Percentiles rank a stretch among this genome's conserved stretches.
Evolutionary conservation across 768 basidiomycete species (phyloP).

Genomic region (Phlebiopsis gigantea): DNA sequence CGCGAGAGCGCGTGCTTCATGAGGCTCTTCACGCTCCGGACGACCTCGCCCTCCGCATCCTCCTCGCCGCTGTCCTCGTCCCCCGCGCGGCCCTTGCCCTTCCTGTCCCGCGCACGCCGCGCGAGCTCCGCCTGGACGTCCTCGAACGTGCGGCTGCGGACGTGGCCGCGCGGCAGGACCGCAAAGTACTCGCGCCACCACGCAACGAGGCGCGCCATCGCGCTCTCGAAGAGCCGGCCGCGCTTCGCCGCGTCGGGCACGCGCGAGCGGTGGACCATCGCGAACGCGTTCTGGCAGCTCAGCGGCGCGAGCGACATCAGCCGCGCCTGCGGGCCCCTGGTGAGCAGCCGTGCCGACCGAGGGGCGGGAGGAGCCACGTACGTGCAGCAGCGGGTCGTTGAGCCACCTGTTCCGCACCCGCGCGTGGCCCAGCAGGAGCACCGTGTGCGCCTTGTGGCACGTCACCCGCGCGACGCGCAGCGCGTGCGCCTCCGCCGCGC

Average conservation of each 20-base stretch:
- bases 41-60: slow-evolving; percentile 46
- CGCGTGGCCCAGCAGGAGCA: slow-evolving; percentile 74
- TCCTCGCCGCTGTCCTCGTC: slow-evolving; percentile 37
- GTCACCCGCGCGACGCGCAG: slow-evolving; percentile 74
- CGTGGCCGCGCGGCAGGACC: slow-evolving; percentile 56
- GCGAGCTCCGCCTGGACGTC: slow-evolving; percentile 44
- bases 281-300: slow-evolving; percentile 73
- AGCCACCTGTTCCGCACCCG: slow-evolving; percentile 76
- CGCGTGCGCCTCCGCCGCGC: slow-evolving; percentile 43
- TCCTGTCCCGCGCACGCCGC: slow-evolving; percentile 11
- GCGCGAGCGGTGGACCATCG: slow-evolving; percentile 72
- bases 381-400: slow-evolving; percentile 80
- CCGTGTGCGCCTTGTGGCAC: slow-evolving; percentile 86
- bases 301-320: slow-evolving; percentile 84
- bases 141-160: slow-evolving; percentile 73
- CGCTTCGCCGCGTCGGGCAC: slow-evolving; percentile 78
- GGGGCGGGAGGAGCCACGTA: slow-evolving; percentile 37
- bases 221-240: slow-evolving; percentile 83
- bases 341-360: too few species aligned
- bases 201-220: slow-evolving; percentile 62
- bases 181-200: slow-evolving; percentile 87
- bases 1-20: slow-evolving; percentile 90
- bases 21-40: slow-evolving; percentile 76
- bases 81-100: slow-evolving; percentile 24
- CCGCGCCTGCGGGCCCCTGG: slow-evolving; percentile 54